Evolutionary conservation across 176 grass and related monocot species (phyloP).

Genomic region (Pontederia paniculata): DNA sequence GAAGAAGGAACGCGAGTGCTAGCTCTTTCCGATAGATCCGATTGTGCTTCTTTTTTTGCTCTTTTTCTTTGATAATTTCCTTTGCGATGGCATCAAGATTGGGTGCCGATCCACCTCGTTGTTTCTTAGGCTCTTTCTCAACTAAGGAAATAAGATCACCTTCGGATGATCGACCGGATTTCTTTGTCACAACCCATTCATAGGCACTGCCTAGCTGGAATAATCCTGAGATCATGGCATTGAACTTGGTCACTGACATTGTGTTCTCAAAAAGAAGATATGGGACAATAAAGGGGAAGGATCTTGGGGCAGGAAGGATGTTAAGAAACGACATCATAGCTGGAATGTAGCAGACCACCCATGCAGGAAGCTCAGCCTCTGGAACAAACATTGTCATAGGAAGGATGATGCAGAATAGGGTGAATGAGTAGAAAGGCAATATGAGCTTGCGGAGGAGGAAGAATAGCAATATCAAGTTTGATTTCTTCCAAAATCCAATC

Average conservation of each 20-base stretch:
- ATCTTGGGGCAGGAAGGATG: constrained; percentile 6
- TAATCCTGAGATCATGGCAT: constrained; percentile 11
- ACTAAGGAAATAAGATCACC: constrained; percentile 6
- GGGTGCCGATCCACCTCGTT: background rate
- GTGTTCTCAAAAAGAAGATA: constrained; percentile 15
- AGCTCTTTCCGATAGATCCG: constrained; percentile 9
- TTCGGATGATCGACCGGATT: constrained; percentile 9
- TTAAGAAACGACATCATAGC: constrained; percentile 6
- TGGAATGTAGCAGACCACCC: constrained; percentile 11
- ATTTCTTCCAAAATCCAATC: constrained; percentile 15
- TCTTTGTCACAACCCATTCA: constrained; percentile 12
- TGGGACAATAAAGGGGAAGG: constrained; percentile 11
- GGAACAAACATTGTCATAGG: constrained; percentile 10
- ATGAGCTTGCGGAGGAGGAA: constrained; percentile 12
- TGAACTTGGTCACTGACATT: constrained; percentile 16
- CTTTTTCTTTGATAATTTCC: background rate
- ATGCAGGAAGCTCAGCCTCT: constrained; percentile 10
- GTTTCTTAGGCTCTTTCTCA: background rate
- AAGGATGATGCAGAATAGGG: constrained; percentile 13
- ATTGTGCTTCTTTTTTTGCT: background rate
- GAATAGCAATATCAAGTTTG: constrained; percentile 9
- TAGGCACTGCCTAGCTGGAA: constrained; percentile 14
- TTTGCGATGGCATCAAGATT: background rate
- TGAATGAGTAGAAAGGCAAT: constrained; percentile 15
- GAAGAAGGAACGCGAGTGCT: constrained; percentile 5